Evolutionary conservation across 306 rosid genomes (phyloP).

Genomic region (Medicago arabica): DNA sequence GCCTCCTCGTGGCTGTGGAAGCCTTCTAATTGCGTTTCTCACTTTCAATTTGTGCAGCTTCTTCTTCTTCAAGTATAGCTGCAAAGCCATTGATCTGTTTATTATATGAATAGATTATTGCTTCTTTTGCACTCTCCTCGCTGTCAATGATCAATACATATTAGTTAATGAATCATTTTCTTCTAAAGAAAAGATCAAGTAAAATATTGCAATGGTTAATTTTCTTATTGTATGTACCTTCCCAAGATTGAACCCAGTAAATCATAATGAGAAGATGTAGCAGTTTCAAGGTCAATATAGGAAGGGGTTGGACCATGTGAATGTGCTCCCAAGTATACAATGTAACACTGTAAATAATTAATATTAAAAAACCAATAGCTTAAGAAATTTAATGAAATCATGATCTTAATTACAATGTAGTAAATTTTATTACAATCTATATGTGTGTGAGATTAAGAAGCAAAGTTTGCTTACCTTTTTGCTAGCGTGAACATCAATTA

Average conservation of each 20-base stretch:
- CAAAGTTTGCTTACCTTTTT: too few relatives aligned
- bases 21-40: too few relatives aligned
- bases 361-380: too few relatives aligned
- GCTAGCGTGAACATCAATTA: too few relatives aligned
- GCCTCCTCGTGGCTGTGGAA: too few relatives aligned
- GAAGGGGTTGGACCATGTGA: constrained; percentile 49
- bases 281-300: constrained; percentile 29
- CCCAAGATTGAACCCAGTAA: constrained; percentile 20
- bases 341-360: constrained; percentile 36
- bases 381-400: too few relatives aligned
- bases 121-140: constrained; percentile 48
- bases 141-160: constrained; percentile 33
- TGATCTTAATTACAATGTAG: too few relatives aligned
- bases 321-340: constrained; percentile 50
- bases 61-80: constrained; percentile 46
- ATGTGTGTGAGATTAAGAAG: too few relatives aligned
- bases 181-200: neutral
- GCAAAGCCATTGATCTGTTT: too few relatives aligned
- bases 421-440: too few relatives aligned
- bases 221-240: constrained; percentile 28
- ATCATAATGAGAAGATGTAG: too few relatives aligned
- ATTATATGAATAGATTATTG: constrained; percentile 46
- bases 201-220: too few relatives aligned
- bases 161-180: neutral
- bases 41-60: constrained; percentile 60